Evolutionary conservation across 176 grass and related monocot genomes (phyloP).

Genomic region (Lolium rigidum): DNA sequence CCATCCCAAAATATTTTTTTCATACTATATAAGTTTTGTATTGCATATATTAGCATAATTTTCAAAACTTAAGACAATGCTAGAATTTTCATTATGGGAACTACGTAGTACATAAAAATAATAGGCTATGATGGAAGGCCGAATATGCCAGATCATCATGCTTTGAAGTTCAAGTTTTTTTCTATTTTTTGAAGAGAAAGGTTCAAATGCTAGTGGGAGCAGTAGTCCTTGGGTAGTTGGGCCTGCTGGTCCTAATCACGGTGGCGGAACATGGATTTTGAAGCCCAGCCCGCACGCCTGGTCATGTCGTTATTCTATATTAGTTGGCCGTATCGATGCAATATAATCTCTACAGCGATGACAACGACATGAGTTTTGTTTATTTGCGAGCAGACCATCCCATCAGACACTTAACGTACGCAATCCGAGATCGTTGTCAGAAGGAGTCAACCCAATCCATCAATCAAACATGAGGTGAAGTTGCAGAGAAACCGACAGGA

Average conservation of each 20-base stretch:
- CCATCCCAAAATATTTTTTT: too few species aligned
- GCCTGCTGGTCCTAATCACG: neutral
- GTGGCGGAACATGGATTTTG: neutral
- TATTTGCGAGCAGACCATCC: slow-evolving; percentile 15
- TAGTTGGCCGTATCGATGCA: neutral
- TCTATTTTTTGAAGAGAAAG: neutral
- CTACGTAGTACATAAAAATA: too few species aligned
- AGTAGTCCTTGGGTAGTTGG: neutral
- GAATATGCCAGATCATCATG: neutral
- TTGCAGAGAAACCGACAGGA: slow-evolving; percentile 11
- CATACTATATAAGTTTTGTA: too few species aligned
- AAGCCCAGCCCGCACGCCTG: neutral
- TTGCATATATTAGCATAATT: too few species aligned
- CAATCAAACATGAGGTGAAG: neutral
- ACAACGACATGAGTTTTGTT: neutral
- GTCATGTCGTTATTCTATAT: neutral
- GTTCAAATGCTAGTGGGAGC: neutral
- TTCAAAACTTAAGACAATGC: too few species aligned
- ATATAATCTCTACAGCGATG: neutral
- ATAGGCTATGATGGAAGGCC: too few species aligned
- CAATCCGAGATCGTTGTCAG: neutral
- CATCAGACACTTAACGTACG: neutral
- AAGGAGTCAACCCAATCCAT: neutral
- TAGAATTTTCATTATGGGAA: too few species aligned
- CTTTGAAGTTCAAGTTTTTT: neutral